Percentiles rank a stretch among this genome's conserved stretches.
These are phyloP conservation scores for Artemisia tridentata DNA, from an alignment of 129 eudicot species.

Conservation along the genomic window DNA sequence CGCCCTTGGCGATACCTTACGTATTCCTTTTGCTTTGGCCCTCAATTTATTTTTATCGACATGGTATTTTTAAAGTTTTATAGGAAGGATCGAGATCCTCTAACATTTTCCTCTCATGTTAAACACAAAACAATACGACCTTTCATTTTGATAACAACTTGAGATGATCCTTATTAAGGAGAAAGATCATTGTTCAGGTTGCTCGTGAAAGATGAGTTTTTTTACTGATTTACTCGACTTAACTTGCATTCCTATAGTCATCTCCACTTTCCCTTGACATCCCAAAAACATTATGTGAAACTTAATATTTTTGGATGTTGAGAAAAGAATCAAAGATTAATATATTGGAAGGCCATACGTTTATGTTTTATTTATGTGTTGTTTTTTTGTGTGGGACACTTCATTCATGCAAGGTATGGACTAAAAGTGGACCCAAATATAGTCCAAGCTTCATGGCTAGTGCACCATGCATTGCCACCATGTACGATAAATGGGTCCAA, in stretches of 20 bases:
- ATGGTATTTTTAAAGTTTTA: not conserved
- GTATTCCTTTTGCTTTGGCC: not conserved
- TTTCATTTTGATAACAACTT: too few relatives aligned
- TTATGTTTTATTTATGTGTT: not conserved
- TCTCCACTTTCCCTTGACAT: too few relatives aligned
- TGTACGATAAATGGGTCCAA: not conserved
- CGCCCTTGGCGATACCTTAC: constrained; percentile 7
- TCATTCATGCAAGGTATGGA: not conserved
- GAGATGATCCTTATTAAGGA: too few relatives aligned
- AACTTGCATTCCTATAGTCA: too few relatives aligned
- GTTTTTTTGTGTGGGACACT: not conserved
- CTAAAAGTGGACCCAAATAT: not conserved
- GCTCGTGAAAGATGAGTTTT: too few relatives aligned
- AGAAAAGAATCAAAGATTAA: too few relatives aligned
- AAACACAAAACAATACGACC: too few relatives aligned
- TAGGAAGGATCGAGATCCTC: not conserved
- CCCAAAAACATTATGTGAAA: too few relatives aligned
- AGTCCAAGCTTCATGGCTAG: not conserved
- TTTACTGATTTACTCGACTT: too few relatives aligned
- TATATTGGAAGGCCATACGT: not conserved
- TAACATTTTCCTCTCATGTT: too few relatives aligned
- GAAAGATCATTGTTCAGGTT: too few relatives aligned
- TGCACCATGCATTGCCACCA: not conserved
- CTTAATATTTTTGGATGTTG: too few relatives aligned
- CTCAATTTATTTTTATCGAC: not conserved